Evolutionary conservation across 192 early-diverging fungal genomes (phyloP), one percentile per base, ranked within the genome.

Genomic region (Backusella westeae): DNA sequence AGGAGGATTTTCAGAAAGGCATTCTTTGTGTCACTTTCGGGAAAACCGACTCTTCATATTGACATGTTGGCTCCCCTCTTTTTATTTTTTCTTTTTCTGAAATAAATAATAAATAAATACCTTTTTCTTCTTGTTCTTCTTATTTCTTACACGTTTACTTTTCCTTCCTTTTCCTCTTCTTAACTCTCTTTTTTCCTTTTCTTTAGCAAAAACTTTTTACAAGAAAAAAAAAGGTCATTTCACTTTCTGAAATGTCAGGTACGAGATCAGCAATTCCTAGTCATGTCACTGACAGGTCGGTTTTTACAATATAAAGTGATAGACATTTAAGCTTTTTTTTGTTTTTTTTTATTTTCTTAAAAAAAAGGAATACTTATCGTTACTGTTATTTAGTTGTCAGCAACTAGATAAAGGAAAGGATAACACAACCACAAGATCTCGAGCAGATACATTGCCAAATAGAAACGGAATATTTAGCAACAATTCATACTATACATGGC

Each of bases 1-100:
- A 53, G 52, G 52, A 21, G 56, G 56, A 59, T 59, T 59, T 59
- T 59, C 23, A 59, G 23, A 59, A 59, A 26, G 21, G 56, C 56
- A 59, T 59, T 59, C 56, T 59, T 59, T 26, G 56, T 26, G 23
- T 59, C 0, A 59, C 56, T 26, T 59, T 26, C 23, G 56, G 56
- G 56, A 59, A 59, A 59, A 19, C 56, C 56, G 56, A 59, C 19
- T 59, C 23, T 59, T 59, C 53, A 59, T 59, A 59, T 59, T 59
- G 53, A 59, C 53, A 59, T 59, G 6, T 59, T 59, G 21, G 21
- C 53, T 23, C 53, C 53, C 21, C 53, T 59, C 53, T 59, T 44
- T 44, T 44, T 44, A 3, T 44, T 44, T 44, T 26, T 59, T 59
- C 26, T 26, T 59, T 59, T 26, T 26, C 23, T 26, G 38, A 59